A percentile compares a stretch with the other conserved stretches of the same genome.
Conservation (phyloP, 83 land plant genomes). For the Thuja plicata region DNA sequence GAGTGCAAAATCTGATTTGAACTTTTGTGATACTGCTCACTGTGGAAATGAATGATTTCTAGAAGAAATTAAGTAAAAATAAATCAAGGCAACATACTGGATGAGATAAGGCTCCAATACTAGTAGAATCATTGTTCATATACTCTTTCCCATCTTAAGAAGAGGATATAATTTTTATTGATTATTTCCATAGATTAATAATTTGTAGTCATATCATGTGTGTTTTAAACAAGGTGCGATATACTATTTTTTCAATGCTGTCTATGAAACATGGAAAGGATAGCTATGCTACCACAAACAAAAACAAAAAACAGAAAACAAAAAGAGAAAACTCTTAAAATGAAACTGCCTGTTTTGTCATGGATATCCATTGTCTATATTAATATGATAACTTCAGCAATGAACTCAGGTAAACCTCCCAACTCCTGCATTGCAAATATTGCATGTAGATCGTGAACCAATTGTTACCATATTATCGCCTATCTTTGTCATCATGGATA, state of each 20-base stretch:
- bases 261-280: not conserved
- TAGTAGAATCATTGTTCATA: not conserved
- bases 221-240: too few relatives aligned
- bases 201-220: too few relatives aligned
- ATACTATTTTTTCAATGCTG: not conserved
- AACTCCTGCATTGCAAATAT: not conserved
- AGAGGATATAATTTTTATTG: not conserved
- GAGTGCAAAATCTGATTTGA: not conserved
- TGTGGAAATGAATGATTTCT: not conserved
- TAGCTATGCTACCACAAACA: not conserved
- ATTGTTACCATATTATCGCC: not conserved
- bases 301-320: not conserved
- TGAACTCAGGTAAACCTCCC: not conserved
- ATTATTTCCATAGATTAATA: not conserved
- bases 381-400: too few relatives aligned
- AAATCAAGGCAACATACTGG: not conserved
- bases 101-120: not conserved
- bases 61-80: too few relatives aligned
- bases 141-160: not conserved
- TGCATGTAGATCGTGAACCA: not conserved
- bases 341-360: not conserved
- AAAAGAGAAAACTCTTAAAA: not conserved
- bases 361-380: not conserved
- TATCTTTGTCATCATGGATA: not conserved
- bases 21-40: not conserved